phyloP scores from a whole-genome alignment of 2,329 filamentous ascomycete genomes.

The Ophiocordyceps australis region DNA sequence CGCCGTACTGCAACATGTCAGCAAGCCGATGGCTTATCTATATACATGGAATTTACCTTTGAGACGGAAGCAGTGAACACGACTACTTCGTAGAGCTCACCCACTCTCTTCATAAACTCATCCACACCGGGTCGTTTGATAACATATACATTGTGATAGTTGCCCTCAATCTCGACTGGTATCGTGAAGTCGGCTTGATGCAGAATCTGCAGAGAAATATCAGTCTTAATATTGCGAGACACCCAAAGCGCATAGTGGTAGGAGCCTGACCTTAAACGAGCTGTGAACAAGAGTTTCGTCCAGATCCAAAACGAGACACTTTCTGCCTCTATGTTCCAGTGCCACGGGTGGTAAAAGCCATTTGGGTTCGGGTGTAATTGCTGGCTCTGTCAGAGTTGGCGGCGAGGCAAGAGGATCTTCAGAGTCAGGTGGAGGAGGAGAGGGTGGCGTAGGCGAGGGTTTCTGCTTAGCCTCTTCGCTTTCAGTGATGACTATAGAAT shows the following conservation, averaged over 20 bases:
- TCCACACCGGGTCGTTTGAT: constrained; percentile 98
- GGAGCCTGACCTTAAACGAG: constrained; percentile 74
- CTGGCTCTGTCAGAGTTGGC: constrained; percentile 21
- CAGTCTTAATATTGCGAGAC: too few relatives aligned
- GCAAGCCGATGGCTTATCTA: not conserved
- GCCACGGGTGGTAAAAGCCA: constrained; percentile 69
- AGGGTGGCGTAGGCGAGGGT: constrained; percentile 28
- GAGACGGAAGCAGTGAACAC: constrained; percentile 98
- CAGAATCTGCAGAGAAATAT: constrained; percentile 63
- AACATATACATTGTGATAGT: constrained; percentile 98
- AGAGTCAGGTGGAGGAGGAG: too few relatives aligned
- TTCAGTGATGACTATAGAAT: constrained; percentile 19
- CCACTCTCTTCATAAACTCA: constrained; percentile 96
- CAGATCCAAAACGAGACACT: constrained; percentile 87
- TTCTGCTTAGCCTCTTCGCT: constrained; percentile 15
- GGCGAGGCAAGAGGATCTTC: constrained; percentile 17
- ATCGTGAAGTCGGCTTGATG: constrained; percentile 98
- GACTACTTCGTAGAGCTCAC: constrained; percentile 94
- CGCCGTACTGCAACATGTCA: constrained; percentile 54
- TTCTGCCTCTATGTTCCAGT: constrained; percentile 67
- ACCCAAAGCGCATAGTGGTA: too few relatives aligned
- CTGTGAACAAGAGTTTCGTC: constrained; percentile 97
- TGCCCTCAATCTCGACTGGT: constrained; percentile 95
- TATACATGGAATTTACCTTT: constrained; percentile 40
- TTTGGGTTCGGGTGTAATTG: constrained; percentile 26